Evolutionary conservation across 257 asterid genomes (phyloP), one percentile per base, ranked within the genome.

Genomic region (Gentiana straminea): DNA sequence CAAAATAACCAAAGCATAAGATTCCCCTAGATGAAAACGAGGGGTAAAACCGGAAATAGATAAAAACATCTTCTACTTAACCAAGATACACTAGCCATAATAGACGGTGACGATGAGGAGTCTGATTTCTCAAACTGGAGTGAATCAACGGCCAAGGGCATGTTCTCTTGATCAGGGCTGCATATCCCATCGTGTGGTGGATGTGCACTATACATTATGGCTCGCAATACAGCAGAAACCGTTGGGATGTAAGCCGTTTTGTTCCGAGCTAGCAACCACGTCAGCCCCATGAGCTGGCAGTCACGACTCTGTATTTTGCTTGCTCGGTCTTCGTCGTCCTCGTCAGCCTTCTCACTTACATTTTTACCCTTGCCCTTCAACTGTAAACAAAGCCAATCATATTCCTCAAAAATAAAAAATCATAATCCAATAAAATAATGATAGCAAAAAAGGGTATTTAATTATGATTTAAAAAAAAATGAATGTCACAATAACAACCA

Each of bases 101-200:
- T 6, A 1, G 66, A 9, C 41, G 82, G 39, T 13, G 73, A 45
- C 0, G 85, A 35, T 38, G 86, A 77, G n/a, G 87, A 64, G 46
- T 54, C 78, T 61, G 75, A 67, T 71, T 73, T 76, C 7, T 78
- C 89, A 63, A 92, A 76, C 85, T 85, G 95, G 12, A 83, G 79
- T 0, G 99, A 88, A 66, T 92, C 88, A 8, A 92, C 98, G 67
- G 98, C 98, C 66, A 92, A 72, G 49, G 98, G 98, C 98, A 92
- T 92, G 84, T 92, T 92, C 80, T 92, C 98, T 70, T 92, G 97
- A 77, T 88, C 98, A 13, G 97, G 98, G 65, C 95, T 84, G 79
- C 98, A 92, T 43, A 89, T 92, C 48, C 81, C 74, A 71, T 81
- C 82, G 52, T 64, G 95, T 0, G 97, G 87, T 9, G 94, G 93